Base-by-base conservation (phyloP, 305 asterid genomes). In the Petunia hybrid region DNA sequence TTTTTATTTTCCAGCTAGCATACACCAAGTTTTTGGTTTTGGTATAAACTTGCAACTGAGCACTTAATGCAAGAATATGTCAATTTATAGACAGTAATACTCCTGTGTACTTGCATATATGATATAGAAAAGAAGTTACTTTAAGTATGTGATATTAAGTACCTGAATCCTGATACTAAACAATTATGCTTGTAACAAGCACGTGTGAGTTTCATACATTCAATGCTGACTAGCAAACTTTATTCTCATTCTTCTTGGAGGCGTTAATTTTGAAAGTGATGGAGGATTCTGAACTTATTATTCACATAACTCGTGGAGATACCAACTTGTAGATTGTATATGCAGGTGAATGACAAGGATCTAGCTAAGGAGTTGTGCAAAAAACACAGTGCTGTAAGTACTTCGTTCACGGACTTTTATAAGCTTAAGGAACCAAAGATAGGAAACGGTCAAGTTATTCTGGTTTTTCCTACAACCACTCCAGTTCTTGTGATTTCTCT, bases 301-400 rank as follows among this genome's bases (percentile, higher is more conserved):
- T 51, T 53, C 62, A 51, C 36, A 0, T 51, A 73, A 35, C 46
- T 74, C 14, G 48, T 53, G 64, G 64, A 36, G 36, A 5, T 36
- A 51, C 78, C n/a, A 53, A 53, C 78, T 36, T 74, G 36, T 73
- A 51, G 36, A 74, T 74, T 88, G 14, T 82, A 86, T 70, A 42
- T 84, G 85, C 95, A 93, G 98, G 92, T 89, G 81, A 87, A 87
- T 77, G 98, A 93, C 85, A 92, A 88, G 89, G 98, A 96, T 83
- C 92, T 96, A 80, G 87, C 98, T 8, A 96, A 94, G 90, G 98
- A 96, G 91, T 87, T 96, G 89, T 93, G 93, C 84, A 96, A 96
- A 83, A 96, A 96, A 88, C 86, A 88, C 85, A 96, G 98, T 79
- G 97, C 99, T 83, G 98, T 93, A 80, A 92, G 97, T 89, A 74